A percentile compares a stretch with the other conserved stretches of the same genome.
Evolutionary conservation across 129 eudicot species (phyloP).

Genomic region (Logfia minima): DNA sequence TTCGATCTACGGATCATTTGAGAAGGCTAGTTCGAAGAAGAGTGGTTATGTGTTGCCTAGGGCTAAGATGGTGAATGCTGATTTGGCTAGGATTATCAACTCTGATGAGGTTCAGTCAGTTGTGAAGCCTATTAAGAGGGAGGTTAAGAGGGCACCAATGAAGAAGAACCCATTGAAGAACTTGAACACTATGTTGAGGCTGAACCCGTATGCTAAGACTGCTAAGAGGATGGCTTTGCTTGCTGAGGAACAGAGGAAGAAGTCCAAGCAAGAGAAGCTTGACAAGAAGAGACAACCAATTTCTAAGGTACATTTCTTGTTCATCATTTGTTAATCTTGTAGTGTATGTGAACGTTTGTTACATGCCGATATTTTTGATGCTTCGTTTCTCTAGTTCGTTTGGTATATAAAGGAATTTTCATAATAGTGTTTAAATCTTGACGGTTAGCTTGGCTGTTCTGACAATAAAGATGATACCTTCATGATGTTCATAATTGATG

Average conservation of each 20-base stretch:
- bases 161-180: no score
- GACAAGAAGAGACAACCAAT: conserved; percentile 59
- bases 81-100: no score
- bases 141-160: no score
- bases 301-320: conserved; percentile 44
- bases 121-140: no score
- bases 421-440: background rate
- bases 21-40: no score
- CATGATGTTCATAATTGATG: no score
- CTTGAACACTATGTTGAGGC: no score
- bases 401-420: background rate
- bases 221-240: conserved; percentile 42
- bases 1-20: no score
- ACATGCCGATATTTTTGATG: background rate
- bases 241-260: conserved; percentile 75
- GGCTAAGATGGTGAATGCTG: no score
- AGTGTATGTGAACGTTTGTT: background rate
- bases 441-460: background rate
- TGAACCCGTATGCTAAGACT: no score
- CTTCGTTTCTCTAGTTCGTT: background rate
- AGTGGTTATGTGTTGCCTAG: no score
- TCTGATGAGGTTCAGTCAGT: no score
- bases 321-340: background rate
- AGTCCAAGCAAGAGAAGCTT: conserved; percentile 70
- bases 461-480: background rate